Conservation (phyloP, 2,329 filamentous ascomycete species). For the Zopfia rhizophila region DNA sequence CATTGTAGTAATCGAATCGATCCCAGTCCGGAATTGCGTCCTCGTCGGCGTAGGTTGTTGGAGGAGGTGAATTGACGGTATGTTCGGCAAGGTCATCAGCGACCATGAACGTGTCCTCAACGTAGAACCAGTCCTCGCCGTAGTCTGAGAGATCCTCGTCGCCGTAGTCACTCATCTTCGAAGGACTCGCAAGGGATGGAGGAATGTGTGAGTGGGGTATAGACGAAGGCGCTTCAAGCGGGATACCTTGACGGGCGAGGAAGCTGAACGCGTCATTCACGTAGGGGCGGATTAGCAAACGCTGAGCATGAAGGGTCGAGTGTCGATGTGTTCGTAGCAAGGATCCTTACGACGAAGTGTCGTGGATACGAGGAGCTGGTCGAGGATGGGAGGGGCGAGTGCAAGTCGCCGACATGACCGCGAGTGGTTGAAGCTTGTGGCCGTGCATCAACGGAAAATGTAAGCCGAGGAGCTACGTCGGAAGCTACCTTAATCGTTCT, state of each 20-base stretch:
- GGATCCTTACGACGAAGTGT: too few species aligned
- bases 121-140: slow-evolving; percentile 58
- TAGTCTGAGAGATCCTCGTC: slow-evolving; percentile 50
- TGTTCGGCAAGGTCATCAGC: slow-evolving; percentile 63
- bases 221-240: not conserved
- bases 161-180: slow-evolving; percentile 55
- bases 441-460: too few species aligned
- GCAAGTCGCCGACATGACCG: too few species aligned
- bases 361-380: not conserved
- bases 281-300: too few species aligned
- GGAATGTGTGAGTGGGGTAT: not conserved
- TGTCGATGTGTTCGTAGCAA: too few species aligned
- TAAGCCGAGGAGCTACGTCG: too few species aligned
- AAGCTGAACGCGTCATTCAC: slow-evolving; percentile 13
- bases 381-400: not conserved
- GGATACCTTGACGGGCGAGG: slow-evolving; percentile 1
- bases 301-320: too few species aligned
- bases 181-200: not conserved
- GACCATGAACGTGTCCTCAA: slow-evolving; percentile 56
- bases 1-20: slow-evolving; percentile 59
- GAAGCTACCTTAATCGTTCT: too few species aligned
- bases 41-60: slow-evolving; percentile 41
- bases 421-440: too few species aligned
- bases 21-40: slow-evolving; percentile 56
- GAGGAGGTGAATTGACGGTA: slow-evolving; percentile 56